Evolutionary conservation across 495 filamentous ascomycete species (phyloP), one percentile per base, ranked within the genome.

Genomic region (Aspergillus nanangensis): DNA sequence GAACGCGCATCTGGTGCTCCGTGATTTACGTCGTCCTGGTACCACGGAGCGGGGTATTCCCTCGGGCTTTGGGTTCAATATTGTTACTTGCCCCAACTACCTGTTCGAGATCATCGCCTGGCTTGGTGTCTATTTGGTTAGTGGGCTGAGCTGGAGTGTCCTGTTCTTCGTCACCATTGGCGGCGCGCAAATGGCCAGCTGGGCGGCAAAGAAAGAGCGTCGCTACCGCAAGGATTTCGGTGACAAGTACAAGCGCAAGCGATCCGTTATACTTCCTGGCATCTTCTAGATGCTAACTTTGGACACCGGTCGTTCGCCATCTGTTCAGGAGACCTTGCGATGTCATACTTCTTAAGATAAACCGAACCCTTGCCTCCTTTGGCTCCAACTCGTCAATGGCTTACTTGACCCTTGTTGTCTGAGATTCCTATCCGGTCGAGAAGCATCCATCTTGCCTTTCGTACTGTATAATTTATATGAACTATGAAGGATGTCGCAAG

Each of bases 61-160:
- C 0, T 69, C 71, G 31, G 92, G 92, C 15, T 80, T 89, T 45
- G 89, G 90, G n/a, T 96, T 96, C 69, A 72, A 68, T 57, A 56
- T 79, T 31, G 93, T 97, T 32, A 98, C 93, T 10, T 94, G 90
- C 76, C 93, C 93, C 18, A 98, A 98, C 74, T 98, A 98, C 69
- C 78, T 91, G 69, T 98, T 95, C 58, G 93, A 98, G 75, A 76
- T 84, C 10, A 52, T 93, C 29, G 78, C 88, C 1, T 98, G 93
- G 93, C 41, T 85, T 14, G 90, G 88, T 34, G 72, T 97, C 13
- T 73, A 69, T 61, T 67, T 91, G 36, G 60, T 94, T 18, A 87
- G 84, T 50, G 80, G 77, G 41, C 76, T 88, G 65, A 94, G 83
- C 66, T 84, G 78, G 72, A 81, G 81, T 44, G 83, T 87, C 1